phyloP scores from a whole-genome alignment of 139 green algal species.

The Ettlia oleoabundans region DNA sequence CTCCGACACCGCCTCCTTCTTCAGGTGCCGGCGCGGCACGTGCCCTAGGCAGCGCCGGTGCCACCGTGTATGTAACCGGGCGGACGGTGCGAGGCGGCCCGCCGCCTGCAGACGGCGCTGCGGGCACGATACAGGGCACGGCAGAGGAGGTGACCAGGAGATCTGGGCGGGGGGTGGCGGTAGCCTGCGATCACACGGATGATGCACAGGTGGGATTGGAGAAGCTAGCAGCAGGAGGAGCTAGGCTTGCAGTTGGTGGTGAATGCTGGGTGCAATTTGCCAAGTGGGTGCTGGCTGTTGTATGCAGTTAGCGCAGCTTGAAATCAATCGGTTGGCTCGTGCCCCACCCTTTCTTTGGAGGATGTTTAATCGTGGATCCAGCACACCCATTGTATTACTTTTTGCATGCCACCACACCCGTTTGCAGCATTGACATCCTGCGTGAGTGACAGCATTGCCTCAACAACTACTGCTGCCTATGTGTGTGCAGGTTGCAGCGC shows the following conservation, averaged over 20 bases:
- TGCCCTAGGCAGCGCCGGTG: neutral
- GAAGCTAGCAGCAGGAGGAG: neutral
- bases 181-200: slow-evolving; percentile 7
- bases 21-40: slow-evolving; percentile 9
- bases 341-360: no score
- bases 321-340: no score
- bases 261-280: neutral
- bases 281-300: neutral
- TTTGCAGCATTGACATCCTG: neutral
- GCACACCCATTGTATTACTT: no score
- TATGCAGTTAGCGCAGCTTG: no score
- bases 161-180: neutral
- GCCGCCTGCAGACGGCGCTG: neutral
- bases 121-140: neutral
- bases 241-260: neutral
- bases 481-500: slow-evolving; percentile 14
- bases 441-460: neutral
- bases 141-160: slow-evolving; percentile 11
- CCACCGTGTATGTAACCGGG: slow-evolving; percentile 16
- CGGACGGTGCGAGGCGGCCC: neutral
- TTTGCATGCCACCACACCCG: neutral
- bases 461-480: no score
- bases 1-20: neutral
- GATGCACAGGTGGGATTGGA: slow-evolving; percentile 4
- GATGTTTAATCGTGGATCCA: no score